Conservation (phyloP, 345 rosid species). For the Pistacia vera region DNA sequence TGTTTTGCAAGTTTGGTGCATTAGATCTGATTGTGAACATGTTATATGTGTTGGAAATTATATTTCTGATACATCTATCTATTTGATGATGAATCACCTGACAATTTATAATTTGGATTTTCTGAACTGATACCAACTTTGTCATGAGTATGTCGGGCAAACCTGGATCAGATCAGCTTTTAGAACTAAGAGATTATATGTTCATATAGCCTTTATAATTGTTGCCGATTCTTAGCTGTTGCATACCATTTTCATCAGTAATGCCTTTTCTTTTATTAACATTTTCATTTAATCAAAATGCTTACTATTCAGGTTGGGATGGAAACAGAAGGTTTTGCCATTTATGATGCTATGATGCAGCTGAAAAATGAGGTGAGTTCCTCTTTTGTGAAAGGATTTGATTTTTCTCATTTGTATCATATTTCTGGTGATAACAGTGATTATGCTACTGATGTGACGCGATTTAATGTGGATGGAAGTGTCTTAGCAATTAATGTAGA, state of each 20-base stretch:
- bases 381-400: neutral
- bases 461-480: neutral
- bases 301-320: conserved; percentile 63
- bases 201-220: neutral
- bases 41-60: neutral
- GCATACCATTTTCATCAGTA: neutral
- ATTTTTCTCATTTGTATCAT: neutral
- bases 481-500: neutral
- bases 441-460: neutral
- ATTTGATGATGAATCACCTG: neutral
- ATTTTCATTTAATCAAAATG: neutral
- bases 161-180: neutral
- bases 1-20: neutral
- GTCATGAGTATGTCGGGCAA: neutral
- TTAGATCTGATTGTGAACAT: neutral
- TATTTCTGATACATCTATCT: neutral
- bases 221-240: neutral
- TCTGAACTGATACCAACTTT: neutral
- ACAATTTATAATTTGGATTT: neutral
- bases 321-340: conserved; percentile 93
- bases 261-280: neutral
- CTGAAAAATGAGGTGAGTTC: conserved; percentile 57
- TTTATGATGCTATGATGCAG: conserved; percentile 84
- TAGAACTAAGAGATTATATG: neutral
- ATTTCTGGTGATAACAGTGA: neutral